Percentiles rank a stretch among this genome's conserved stretches.
Evolutionary conservation across 1,284 basidiomycete genomes (phyloP).

Genomic region (Heterobasidion irregulare): DNA sequence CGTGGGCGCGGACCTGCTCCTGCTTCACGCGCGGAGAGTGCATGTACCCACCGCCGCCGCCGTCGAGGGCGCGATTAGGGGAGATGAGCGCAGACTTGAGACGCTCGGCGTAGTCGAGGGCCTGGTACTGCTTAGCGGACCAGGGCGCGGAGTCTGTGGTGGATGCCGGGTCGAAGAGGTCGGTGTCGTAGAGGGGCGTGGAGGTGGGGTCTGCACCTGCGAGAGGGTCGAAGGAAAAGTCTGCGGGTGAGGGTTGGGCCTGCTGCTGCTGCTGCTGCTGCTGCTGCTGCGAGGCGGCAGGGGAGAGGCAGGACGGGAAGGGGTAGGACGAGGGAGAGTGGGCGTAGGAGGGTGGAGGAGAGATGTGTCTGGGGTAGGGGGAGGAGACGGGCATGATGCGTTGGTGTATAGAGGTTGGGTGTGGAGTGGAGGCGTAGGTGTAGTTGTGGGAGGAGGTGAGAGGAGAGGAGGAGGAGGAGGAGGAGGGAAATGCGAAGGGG

Average conservation of each 20-base stretch:
- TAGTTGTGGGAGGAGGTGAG: neutral
- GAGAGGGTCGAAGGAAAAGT: neutral
- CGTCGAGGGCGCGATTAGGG: neutral
- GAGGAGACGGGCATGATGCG: conserved; percentile 1
- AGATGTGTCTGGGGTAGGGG: neutral
- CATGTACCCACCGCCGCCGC: neutral
- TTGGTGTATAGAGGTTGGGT: neutral
- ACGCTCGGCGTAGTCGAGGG: neutral
- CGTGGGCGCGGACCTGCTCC: conserved; percentile 1
- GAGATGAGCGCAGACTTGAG: conserved; percentile 8
- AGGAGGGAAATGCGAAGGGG: neutral
- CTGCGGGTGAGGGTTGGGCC: too few species aligned
- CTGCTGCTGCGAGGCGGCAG: neutral
- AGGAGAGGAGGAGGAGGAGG: too few species aligned
- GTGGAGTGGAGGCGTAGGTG: neutral
- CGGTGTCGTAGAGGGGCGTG: neutral
- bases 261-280: too few species aligned
- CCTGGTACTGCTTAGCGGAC: neutral
- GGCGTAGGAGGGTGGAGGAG: neutral
- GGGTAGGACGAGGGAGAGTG: neutral
- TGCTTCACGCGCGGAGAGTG: conserved; percentile 7
- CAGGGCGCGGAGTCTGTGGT: neutral
- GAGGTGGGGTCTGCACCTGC: neutral
- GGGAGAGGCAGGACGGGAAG: neutral
- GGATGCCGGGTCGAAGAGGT: neutral